These are phyloP conservation scores for Fibroporia radiculosa DNA, from an alignment of 768 basidiomycete species.

Conservation along the genomic window DNA sequence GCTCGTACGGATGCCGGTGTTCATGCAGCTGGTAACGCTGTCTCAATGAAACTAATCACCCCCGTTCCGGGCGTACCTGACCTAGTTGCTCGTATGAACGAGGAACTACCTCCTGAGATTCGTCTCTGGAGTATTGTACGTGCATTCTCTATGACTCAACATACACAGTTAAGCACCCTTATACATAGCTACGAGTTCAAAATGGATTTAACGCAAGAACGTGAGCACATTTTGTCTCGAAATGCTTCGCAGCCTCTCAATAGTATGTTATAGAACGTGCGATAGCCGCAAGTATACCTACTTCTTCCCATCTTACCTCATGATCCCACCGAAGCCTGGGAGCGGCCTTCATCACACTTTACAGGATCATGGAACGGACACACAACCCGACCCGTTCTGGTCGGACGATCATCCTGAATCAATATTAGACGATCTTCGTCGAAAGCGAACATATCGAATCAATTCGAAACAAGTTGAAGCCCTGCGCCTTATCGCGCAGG, in stretches of 20 bases:
- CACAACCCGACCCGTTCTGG: constrained; percentile 57
- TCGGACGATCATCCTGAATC: constrained; percentile 25
- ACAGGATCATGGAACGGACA: constrained; percentile 23
- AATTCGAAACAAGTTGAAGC: constrained; percentile 41
- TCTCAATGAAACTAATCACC: constrained; percentile 86
- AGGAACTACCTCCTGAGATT: constrained; percentile 84
- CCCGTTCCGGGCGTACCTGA: constrained; percentile 64
- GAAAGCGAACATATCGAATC: constrained; percentile 70
- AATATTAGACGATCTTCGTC: constrained; percentile 46
- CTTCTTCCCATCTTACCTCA: constrained; percentile 88
- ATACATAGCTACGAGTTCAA: constrained; percentile 52
- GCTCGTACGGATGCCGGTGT: constrained; percentile 97
- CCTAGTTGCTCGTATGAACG: constrained; percentile 69
- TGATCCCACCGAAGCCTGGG: constrained; percentile 82
- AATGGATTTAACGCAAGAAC: constrained; percentile 77
- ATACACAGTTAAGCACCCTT: no score
- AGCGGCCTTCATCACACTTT: constrained; percentile 49
- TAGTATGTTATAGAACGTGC: constrained; percentile 52
- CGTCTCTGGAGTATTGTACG: constrained; percentile 86
- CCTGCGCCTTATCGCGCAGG: constrained; percentile 48
- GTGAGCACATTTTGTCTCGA: constrained; percentile 29
- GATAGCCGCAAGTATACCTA: constrained; percentile 98
- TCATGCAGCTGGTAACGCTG: constrained; percentile 91
- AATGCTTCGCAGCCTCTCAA: neutral
- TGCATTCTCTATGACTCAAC: constrained; percentile 15